A percentile compares a stretch with the other conserved stretches of the same genome.
Conservation (phyloP, 2,329 filamentous ascomycete genomes). For the Juglanconis juglandina region DNA sequence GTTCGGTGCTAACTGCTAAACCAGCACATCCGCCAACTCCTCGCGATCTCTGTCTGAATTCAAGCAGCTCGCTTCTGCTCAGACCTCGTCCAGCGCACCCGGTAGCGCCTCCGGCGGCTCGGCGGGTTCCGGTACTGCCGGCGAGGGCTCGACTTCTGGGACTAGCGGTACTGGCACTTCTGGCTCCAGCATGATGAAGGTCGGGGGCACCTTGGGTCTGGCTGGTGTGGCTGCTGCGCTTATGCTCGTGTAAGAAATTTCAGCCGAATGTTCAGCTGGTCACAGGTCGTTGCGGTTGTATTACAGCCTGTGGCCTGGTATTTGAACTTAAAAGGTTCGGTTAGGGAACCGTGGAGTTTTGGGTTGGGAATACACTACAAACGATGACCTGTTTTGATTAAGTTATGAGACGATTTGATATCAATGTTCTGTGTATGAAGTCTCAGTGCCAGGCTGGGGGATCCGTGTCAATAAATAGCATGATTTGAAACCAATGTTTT, state of each 20-base stretch:
- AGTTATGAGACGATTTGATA: background rate
- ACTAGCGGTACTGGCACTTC: conserved; percentile 19
- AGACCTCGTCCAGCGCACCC: conserved; percentile 17
- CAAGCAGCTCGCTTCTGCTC: conserved; percentile 36
- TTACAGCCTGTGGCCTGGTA: background rate
- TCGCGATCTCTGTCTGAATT: conserved; percentile 50
- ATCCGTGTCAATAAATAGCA: background rate
- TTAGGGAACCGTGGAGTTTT: background rate
- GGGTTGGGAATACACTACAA: background rate
- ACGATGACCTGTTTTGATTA: background rate
- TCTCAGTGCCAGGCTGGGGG: background rate
- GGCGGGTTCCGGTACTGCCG: conserved; percentile 21
- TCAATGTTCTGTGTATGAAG: background rate
- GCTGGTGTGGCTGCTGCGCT: conserved; percentile 38
- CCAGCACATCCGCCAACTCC: conserved; percentile 48
- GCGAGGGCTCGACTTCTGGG: conserved; percentile 15
- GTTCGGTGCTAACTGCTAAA: background rate
- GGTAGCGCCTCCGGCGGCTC: conserved; percentile 22
- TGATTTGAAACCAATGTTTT: too few species aligned
- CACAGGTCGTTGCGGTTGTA: background rate
- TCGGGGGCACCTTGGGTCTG: conserved; percentile 40
- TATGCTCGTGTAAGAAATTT: conserved; percentile 38
- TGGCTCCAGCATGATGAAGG: conserved; percentile 32
- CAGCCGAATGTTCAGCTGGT: conserved; percentile 17
- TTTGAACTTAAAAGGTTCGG: background rate